phyloP scores from a whole-genome alignment of 495 filamentous ascomycete species.

The Bathelium albidoporum region DNA sequence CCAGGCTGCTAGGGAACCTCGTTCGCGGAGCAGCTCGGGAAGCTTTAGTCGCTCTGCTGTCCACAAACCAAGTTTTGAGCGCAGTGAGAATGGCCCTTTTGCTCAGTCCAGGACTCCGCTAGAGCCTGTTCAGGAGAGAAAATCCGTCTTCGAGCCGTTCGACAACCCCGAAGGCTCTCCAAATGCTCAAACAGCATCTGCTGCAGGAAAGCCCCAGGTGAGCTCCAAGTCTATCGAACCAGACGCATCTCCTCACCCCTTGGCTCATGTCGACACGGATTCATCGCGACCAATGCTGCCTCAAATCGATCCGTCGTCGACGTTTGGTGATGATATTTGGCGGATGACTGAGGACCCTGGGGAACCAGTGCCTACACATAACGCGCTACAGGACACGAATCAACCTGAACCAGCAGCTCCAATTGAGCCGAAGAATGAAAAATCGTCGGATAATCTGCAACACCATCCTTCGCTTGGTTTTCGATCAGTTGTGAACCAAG shows the following conservation, averaged over 20 bases:
- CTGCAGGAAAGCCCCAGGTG: background rate
- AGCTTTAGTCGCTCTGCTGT: constrained; percentile 12
- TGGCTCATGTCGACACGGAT: background rate
- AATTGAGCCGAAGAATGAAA: background rate
- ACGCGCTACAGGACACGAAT: background rate
- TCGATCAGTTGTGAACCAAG: constrained; percentile 57
- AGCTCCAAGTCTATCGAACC: background rate
- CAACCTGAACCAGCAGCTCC: background rate
- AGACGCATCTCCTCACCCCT: background rate
- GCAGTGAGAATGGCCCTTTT: constrained; percentile 23
- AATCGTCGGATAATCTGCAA: constrained; percentile 28
- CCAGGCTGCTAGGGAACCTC: constrained; percentile 10
- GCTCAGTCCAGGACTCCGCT: constrained; percentile 25
- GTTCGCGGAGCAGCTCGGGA: constrained; percentile 16
- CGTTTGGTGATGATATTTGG: constrained; percentile 25
- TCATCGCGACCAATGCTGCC: constrained; percentile 8
- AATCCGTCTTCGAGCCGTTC: constrained; percentile 42
- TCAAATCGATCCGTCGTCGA: constrained; percentile 14
- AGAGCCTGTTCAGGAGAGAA: constrained; percentile 47
- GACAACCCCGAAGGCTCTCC: background rate
- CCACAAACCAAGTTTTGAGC: constrained; percentile 19
- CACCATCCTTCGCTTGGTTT: constrained; percentile 53
- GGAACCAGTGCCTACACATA: background rate
- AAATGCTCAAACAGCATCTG: background rate
- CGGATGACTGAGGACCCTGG: constrained; percentile 6